Base-by-base conservation (phyloP, 2,329 filamentous ascomycete genomes). In the Trichoderma simmonsii region DNA sequence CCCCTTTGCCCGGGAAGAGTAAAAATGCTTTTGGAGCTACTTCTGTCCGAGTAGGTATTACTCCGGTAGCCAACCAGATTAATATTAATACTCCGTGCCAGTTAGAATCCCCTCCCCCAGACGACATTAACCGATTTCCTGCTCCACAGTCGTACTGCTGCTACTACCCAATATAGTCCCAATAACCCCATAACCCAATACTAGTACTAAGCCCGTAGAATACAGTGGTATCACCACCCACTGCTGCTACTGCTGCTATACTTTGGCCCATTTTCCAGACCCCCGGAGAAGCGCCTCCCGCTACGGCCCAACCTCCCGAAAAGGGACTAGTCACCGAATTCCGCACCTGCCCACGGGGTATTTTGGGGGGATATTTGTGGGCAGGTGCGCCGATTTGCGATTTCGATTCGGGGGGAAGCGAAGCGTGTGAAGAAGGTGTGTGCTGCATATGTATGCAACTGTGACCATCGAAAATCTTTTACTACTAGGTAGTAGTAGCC, bases 51-150 rank as follows among this genome's bases (percentile, higher is more conserved):
- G 43, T 60, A 66, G n/a, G 43, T 60, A 66, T 66, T 66, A 66
- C 63, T 66, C 63, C 63, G 63, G 21, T 32, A 24, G 43, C 63
- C 63, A 26, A n/a, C 32, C 21, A 57, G 21, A 36, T 34, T 11
- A 57, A 66, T 56, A 56, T 34, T 24, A 66, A 66, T 56, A 56
- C 63, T 66, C 63, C 63, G 63, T 66, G 30, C 48, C 63, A 66
- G 63, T 66, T 39, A 30, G 34, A 56, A 39, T 18, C 36, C 36
- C 36, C 36, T 8, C 15, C n/a, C 48, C 14, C 7, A 36, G 11
- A 39, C 48, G 63, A 66, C 30, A 26, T 54, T 54, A 66, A 57
- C 30, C 48, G 63, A 57, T 26, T 34, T n/a, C 21, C 14, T 28
- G 30, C 43, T 51, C 43, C 39, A 12, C 43, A 30, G n/a, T 34